Conservation (phyloP, 768 basidiomycete species). For the Amylocystis lapponica region DNA sequence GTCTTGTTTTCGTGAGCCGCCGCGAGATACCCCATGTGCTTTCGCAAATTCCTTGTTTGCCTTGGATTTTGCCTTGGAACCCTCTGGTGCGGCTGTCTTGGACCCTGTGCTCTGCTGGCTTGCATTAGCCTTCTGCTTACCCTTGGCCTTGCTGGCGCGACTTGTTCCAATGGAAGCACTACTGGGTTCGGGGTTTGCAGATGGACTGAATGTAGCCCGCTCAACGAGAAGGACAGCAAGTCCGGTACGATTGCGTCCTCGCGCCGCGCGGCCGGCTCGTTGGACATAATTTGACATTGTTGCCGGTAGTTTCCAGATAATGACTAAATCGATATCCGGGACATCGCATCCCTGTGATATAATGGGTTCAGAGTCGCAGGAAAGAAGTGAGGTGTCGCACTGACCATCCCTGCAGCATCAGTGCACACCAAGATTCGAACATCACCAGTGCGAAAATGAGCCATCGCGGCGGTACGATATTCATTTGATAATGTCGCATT, state of each 20-base stretch:
- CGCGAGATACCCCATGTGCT: slow-evolving; percentile 6
- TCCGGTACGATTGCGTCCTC: slow-evolving; percentile 8
- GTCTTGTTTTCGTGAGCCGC: background rate
- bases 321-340: slow-evolving; percentile 30
- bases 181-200: background rate
- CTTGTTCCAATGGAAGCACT: background rate
- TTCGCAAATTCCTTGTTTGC: slow-evolving; percentile 8
- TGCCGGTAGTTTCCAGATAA: slow-evolving; percentile 31
- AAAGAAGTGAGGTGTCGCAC: slow-evolving; percentile 3
- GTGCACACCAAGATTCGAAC: slow-evolving; percentile 24
- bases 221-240: slow-evolving; percentile 10
- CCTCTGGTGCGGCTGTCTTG: background rate
- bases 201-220: background rate
- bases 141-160: background rate
- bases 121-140: background rate
- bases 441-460: slow-evolving; percentile 8
- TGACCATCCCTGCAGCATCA: slow-evolving; percentile 33
- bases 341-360: slow-evolving; percentile 15
- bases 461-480: slow-evolving; percentile 13
- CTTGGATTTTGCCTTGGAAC: too few relatives aligned
- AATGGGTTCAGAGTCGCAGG: too few relatives aligned
- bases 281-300: slow-evolving; percentile 28
- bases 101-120: background rate
- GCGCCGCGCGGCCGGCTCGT: slow-evolving; percentile 28
- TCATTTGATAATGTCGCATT: slow-evolving; percentile 14